Percentiles rank a stretch among this genome's conserved stretches.
phyloP scores from a whole-genome alignment of 179 eudicot species.

The Corrigiola litoralis region DNA sequence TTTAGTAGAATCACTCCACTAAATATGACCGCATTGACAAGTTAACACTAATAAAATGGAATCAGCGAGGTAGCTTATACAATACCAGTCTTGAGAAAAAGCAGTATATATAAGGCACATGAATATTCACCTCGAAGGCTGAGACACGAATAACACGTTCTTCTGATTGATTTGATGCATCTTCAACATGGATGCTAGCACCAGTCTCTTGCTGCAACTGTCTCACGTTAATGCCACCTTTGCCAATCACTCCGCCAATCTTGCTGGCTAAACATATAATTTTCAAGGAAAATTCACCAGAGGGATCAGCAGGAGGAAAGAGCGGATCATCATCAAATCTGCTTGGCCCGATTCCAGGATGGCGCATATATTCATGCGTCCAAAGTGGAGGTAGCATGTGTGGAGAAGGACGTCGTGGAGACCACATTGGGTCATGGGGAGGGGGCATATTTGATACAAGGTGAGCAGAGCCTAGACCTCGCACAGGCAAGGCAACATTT shows the following conservation, averaged over 20 bases:
- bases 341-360: constrained; percentile 29
- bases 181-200: constrained; percentile 65
- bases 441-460: constrained; percentile 39
- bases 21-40: not conserved
- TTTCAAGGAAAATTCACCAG: constrained; percentile 67
- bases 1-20: not conserved
- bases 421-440: constrained; percentile 46
- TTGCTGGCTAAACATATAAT: constrained; percentile 60
- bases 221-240: constrained; percentile 61
- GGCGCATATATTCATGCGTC: constrained; percentile 42
- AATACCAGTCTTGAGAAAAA: not conserved
- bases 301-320: constrained; percentile 41
- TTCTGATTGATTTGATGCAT: constrained; percentile 49
- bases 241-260: constrained; percentile 83
- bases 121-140: constrained; percentile 57
- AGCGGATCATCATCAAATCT: constrained; percentile 38
- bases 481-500: constrained; percentile 32
- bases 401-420: constrained; percentile 34
- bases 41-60: not conserved
- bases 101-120: not conserved
- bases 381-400: constrained; percentile 50
- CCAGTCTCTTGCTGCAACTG: constrained; percentile 76
- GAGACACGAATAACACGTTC: constrained; percentile 77
- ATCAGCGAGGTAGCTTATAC: not conserved
- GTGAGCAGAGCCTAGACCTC: constrained; percentile 45